Base-by-base conservation (phyloP, 1,284 basidiomycete genomes). In the Apiotrichum siamense region DNA sequence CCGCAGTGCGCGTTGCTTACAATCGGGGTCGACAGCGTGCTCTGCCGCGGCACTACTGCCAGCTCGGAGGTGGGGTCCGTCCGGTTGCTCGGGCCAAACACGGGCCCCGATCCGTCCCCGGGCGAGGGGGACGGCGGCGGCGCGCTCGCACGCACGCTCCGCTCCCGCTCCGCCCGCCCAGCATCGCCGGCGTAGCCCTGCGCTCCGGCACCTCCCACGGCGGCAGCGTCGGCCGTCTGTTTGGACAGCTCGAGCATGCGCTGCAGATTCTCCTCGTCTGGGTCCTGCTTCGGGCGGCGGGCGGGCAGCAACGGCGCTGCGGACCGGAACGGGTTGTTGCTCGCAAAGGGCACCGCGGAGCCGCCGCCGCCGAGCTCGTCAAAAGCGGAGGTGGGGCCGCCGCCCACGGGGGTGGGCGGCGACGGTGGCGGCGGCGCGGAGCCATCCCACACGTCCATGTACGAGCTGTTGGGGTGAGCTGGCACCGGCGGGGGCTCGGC, bases 61-160 rank as follows among this genome's bases (percentile, higher is more conserved):
- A 65, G 52, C 32, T 58, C 60, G n/a, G 63, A 63, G 4, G 66
- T 62, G 18, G 52, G 43, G 50, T 68, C 66, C 7, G 57, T 52
- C 55, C 66, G 68, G 11, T 63, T 55, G 35, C 59, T 69, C 10
- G 70, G 70, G 12, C 68, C 68, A 56, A 70, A 72, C 5, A 47
- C 45, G 23, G 29, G 23, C 7, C 20, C 49, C 23, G 49, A 52
- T 13, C 47, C 43, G 21, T 47, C 37, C 17, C 39, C 42, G 6
- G 37, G 41, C 9, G 53, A 43, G 13, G 68, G 67, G 29, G 62
- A 64, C 12, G 70, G 68, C 4, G 70, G 70, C 2, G 70, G 70
- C 2, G 64, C 64, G 9, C 53, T 57, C 3, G 70, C 68, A 31
- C 70, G 58, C 4, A 67, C 59, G 24, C 60, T 64, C 33, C 70